Base-by-base conservation (phyloP, 208 protist genomes). In the Trypanosoma caninum region DNA sequence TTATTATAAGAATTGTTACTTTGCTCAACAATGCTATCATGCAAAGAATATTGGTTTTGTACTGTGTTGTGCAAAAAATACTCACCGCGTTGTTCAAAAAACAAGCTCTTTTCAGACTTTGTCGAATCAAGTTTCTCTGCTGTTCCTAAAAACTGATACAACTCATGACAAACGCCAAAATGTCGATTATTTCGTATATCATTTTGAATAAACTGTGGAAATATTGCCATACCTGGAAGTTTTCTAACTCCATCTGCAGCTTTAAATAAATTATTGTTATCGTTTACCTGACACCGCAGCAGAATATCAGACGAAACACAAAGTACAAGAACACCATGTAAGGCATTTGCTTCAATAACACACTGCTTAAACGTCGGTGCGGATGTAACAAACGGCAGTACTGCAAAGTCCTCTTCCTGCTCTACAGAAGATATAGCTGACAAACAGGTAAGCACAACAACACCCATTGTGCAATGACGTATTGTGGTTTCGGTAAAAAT, bases 121-220 rank as follows among this genome's bases (percentile, higher is more conserved):
- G 6, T 1, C 11, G 2, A 2, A 2, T 8, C 50, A 2, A 25
- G 40, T 9, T 40, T 55, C 28, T 59, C 52, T 23, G 18, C 13
- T 2, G 25, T 31, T 28, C 66, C 60, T 14, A 68, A 51, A 20
- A 70, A 53, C 18, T 67, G 53, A 10, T 58, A 66, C 13, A 89
- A 50, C 56, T 95, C 88, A 65, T 84, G 75, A 71, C 80, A 92
- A 14, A 95, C 73, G n/a, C 88, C 88, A 78, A 74, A 89, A 31
- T 89, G 47, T 3, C 83, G 81, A 58, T 92, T 95, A 11, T 74
- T 68, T 1, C 59, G 67, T 50, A 95, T 95, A 0, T 28, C 56
- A 54, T 95, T 95, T 27, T 70, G 53, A 25, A 47, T 31, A 46
- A 95, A 92, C 35, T 72, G 40, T 37, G 84, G 78, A 42, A 72